phyloP scores from a whole-genome alignment of 441 rosid species.

The Cnidoscolus chayamansa region DNA sequence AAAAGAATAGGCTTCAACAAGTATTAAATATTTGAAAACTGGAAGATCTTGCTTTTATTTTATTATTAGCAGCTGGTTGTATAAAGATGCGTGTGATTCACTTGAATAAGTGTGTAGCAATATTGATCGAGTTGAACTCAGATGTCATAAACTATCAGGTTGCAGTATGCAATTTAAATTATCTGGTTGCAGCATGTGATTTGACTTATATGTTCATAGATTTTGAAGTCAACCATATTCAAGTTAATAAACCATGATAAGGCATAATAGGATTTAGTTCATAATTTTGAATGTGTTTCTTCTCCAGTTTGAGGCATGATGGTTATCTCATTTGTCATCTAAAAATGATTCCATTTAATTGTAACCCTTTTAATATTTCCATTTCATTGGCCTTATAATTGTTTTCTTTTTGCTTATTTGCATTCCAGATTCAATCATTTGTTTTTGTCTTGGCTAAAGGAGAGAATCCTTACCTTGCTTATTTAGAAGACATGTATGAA shows the following conservation, averaged over 20 bases:
- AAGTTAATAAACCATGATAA: neutral
- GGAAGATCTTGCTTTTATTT: neutral
- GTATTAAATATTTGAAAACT: too few species aligned
- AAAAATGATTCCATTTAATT: neutral
- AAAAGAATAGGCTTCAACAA: neutral
- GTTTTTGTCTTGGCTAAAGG: conserved; percentile 93
- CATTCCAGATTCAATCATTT: conserved; percentile 75
- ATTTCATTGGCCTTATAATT: conserved; percentile 2
- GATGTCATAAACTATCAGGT: neutral
- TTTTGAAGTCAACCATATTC: neutral
- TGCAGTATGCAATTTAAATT: neutral
- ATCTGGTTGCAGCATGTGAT: neutral
- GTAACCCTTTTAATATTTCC: neutral
- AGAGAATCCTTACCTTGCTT: conserved; percentile 73
- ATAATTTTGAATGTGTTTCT: neutral
- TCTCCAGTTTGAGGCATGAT: neutral
- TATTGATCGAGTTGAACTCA: neutral
- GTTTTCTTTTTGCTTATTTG: conserved; percentile 15
- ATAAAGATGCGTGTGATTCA: neutral
- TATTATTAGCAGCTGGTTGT: neutral
- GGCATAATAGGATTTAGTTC: neutral
- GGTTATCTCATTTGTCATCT: neutral
- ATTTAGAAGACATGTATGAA: conserved; percentile 97
- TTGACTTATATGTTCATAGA: neutral
- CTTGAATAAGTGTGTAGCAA: neutral